phyloP scores from a whole-genome alignment of 371 early-diverging fungal genomes.

The Saksenaea oblongispora region DNA sequence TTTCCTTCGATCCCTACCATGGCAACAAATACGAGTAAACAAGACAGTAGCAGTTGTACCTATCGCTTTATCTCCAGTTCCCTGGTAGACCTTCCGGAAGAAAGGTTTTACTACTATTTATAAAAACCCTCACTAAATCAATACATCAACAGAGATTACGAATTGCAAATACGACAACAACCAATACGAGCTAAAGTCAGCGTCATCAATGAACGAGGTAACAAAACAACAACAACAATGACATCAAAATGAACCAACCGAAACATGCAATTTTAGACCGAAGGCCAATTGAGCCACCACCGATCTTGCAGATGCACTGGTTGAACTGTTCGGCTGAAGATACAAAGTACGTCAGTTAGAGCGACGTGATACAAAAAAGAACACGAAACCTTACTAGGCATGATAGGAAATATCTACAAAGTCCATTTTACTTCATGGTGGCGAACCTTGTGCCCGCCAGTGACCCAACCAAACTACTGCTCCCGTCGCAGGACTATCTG shows the following conservation, averaged over 20 bases:
- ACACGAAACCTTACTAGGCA: neutral
- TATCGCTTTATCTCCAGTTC: slow-evolving; percentile 49
- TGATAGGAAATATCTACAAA: slow-evolving; percentile 49
- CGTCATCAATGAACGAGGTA: slow-evolving; percentile 43
- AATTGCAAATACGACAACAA: slow-evolving; percentile 33
- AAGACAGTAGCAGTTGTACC: slow-evolving; percentile 27
- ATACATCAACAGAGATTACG: slow-evolving; percentile 16
- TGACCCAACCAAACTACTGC: slow-evolving; percentile 10
- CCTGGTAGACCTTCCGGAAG: slow-evolving; percentile 26
- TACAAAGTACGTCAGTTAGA: slow-evolving; percentile 31
- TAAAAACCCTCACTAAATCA: neutral
- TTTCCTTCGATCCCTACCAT: neutral
- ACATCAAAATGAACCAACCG: neutral
- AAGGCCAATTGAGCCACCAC: slow-evolving; percentile 51
- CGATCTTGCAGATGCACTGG: slow-evolving; percentile 45
- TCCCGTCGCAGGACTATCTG: slow-evolving; percentile 31
- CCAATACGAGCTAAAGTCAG: slow-evolving; percentile 37
- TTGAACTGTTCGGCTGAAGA: slow-evolving; percentile 31
- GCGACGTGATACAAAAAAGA: slow-evolving; percentile 5
- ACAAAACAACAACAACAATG: neutral
- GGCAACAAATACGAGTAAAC: neutral
- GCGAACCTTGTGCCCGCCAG: slow-evolving; percentile 36
- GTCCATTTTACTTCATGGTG: slow-evolving; percentile 48
- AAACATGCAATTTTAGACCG: slow-evolving; percentile 24
- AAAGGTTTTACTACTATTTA: slow-evolving; percentile 20